Evolutionary conservation across 495 filamentous ascomycete genomes (phyloP), one percentile per base, ranked within the genome.

Genomic region (Neohortaea acidophila): DNA sequence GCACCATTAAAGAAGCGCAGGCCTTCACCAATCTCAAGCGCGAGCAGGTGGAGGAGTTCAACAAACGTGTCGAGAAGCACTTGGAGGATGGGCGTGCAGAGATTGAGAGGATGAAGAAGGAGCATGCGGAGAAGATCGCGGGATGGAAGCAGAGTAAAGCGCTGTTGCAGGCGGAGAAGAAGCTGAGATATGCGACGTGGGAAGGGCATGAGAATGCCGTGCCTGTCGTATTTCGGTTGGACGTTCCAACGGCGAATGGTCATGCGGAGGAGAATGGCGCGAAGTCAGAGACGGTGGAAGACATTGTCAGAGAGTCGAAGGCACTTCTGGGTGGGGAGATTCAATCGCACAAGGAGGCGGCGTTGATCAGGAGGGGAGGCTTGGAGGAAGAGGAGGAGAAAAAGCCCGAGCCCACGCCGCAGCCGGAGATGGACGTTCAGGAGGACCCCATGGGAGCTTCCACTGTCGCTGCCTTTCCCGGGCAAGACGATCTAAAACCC

Each of bases 61-160:
- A 75, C 19, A 74, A 78, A 40, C 71, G 82, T 21, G 80, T 79
- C 4, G 60, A 65, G 25, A 70, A 73, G 21, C 75, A 73, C 44
- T 66, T 81, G 2, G 63, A 62, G 1, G 66, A 79, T 23, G 73
- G 75, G 42, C 70, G 75, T 26, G 72, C 72, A 4, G 85, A 94
- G 55, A 82, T 94, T 30, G 75, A 85, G 47, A 68, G 74, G 36
- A 66, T 97, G 66, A 86, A 80, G 61, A 67, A 65, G 10, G 69
- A 80, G 19, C 86, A 97, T 56, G 72, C 72, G 1, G 76, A 66
- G 45, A 67, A 72, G 19, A 70, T 94, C 62, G 68, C 73, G 9
- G 81, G 77, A 45, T 72, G 73, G 51, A 71, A 70, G 21, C 76
- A 72, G 23, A 69, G 70, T n/a, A 54, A 51, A 20, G 52, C 33